Percentiles rank a stretch among this genome's conserved stretches.
Evolutionary conservation across 306 rosid genomes (phyloP).

Genomic region (Pyrus bretschneideri): DNA sequence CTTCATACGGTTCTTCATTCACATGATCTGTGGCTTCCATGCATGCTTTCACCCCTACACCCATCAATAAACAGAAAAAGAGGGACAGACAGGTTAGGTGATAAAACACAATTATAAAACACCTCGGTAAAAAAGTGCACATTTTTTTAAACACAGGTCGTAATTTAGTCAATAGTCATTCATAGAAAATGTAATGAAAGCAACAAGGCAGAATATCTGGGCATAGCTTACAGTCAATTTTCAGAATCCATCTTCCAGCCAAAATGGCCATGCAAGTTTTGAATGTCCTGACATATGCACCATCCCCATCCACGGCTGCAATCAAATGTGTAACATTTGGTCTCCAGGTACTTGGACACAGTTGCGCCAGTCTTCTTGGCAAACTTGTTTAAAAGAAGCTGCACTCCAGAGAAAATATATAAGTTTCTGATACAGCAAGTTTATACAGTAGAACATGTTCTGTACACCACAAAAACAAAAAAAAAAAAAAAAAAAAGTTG

Average conservation of each 20-base stretch:
- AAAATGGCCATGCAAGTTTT: slow-evolving; percentile 80
- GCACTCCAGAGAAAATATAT: not conserved
- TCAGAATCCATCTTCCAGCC: slow-evolving; percentile 79
- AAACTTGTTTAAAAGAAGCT: slow-evolving; percentile 54
- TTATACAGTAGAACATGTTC: not conserved
- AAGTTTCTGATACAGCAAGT: no score
- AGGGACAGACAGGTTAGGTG: not conserved
- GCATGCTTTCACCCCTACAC: slow-evolving; percentile 81
- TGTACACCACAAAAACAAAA: not conserved
- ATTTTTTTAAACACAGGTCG: not conserved
- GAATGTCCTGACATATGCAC: slow-evolving; percentile 79
- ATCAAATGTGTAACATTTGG: slow-evolving; percentile 74
- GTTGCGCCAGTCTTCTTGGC: slow-evolving; percentile 50
- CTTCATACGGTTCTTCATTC: slow-evolving; percentile 72
- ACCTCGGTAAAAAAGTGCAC: not conserved
- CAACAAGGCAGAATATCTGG: not conserved
- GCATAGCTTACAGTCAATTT: slow-evolving; percentile 62
- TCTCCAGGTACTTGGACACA: slow-evolving; percentile 70
- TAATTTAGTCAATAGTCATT: not conserved
- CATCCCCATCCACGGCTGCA: slow-evolving; percentile 70
- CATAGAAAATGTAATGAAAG: not conserved
- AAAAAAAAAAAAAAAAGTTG: not conserved
- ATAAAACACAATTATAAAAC: not conserved
- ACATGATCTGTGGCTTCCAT: slow-evolving; percentile 41
- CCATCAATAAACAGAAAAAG: slow-evolving; percentile 1